phyloP scores from a whole-genome alignment of 2,329 filamentous ascomycete genomes.

The Paracorniculantispora psalliotae region DNA sequence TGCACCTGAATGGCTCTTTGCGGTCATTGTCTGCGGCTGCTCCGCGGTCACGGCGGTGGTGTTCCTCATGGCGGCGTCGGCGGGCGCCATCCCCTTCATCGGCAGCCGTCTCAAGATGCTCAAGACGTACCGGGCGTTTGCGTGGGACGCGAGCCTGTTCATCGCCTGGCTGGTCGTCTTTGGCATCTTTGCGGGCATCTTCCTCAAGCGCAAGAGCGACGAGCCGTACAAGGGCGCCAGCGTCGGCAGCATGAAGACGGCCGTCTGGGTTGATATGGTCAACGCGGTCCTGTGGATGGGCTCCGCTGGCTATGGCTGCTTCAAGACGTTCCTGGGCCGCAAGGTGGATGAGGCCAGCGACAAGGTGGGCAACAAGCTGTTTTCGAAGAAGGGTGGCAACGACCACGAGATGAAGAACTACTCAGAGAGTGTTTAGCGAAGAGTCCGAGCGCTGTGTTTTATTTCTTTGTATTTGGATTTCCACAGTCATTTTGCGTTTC shows the following conservation, averaged over 20 bases:
- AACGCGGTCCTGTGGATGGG: constrained; percentile 63
- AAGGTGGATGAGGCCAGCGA: constrained; percentile 35
- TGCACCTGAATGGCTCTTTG: constrained; percentile 58
- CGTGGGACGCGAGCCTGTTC: constrained; percentile 40
- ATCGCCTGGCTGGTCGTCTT: constrained; percentile 61
- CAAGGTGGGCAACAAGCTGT: constrained; percentile 34
- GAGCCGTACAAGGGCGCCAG: constrained; percentile 40
- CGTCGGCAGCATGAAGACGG: constrained; percentile 57
- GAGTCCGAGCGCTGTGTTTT: too few species aligned
- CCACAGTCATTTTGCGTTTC: background rate
- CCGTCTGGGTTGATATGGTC: constrained; percentile 66
- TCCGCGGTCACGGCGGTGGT: constrained; percentile 47
- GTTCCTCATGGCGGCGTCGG: constrained; percentile 35
- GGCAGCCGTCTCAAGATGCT: constrained; percentile 29
- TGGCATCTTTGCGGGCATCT: constrained; percentile 68
- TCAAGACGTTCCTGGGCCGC: constrained; percentile 37
- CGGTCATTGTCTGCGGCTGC: constrained; percentile 52
- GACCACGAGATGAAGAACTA: constrained; percentile 17
- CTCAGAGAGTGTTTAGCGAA: constrained; percentile 28
- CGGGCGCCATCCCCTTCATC: constrained; percentile 28
- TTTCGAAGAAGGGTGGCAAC: constrained; percentile 26
- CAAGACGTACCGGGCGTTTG: constrained; percentile 40
- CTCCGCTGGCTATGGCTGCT: constrained; percentile 36
- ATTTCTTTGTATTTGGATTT: background rate
- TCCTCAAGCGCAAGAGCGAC: constrained; percentile 55